phyloP scores from a whole-genome alignment of 2,329 filamentous ascomycete genomes.

The Neurospora sp. region DNA sequence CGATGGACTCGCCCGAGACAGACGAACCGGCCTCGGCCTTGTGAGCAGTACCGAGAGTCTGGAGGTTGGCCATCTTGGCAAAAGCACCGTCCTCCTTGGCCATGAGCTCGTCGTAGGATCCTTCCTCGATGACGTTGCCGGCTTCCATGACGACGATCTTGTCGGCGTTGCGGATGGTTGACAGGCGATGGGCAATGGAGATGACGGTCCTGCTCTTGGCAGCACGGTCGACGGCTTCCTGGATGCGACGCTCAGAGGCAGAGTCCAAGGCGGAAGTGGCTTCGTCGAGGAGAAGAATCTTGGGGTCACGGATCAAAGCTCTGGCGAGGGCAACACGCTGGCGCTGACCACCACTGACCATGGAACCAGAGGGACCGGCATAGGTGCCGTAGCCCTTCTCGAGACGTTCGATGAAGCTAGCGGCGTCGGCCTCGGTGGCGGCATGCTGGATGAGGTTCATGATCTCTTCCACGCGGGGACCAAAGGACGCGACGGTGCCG shows the following conservation, averaged over 20 bases:
- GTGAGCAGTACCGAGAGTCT: conserved; percentile 13
- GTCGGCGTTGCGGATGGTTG: conserved; percentile 46
- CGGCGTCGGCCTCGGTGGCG: conserved; percentile 46
- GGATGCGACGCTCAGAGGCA: conserved; percentile 45
- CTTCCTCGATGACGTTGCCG: conserved; percentile 47
- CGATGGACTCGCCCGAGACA: conserved; percentile 10
- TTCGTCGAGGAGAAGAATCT: conserved; percentile 51
- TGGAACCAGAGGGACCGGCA: conserved; percentile 43
- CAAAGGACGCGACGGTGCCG: conserved; percentile 12
- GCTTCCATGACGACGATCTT: conserved; percentile 50
- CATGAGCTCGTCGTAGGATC: conserved; percentile 37
- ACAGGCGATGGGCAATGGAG: conserved; percentile 48
- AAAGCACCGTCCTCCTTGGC: conserved; percentile 11
- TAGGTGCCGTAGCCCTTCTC: conserved; percentile 44
- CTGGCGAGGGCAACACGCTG: conserved; percentile 51
- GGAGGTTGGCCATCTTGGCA: conserved; percentile 17
- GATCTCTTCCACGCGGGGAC: conserved; percentile 29
- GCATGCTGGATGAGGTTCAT: conserved; percentile 35
- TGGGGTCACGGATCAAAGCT: conserved; percentile 46
- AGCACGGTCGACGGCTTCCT: conserved; percentile 35
- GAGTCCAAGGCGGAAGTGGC: conserved; percentile 53
- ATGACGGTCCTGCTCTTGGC: conserved; percentile 45
- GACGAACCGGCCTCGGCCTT: conserved; percentile 4
- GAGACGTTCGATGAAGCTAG: conserved; percentile 42
- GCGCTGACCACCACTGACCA: conserved; percentile 50